Evolutionary conservation across 352 stramenopile species (phyloP), one percentile per base, ranked within the genome.

Genomic region (Globisporangium radiosum): DNA sequence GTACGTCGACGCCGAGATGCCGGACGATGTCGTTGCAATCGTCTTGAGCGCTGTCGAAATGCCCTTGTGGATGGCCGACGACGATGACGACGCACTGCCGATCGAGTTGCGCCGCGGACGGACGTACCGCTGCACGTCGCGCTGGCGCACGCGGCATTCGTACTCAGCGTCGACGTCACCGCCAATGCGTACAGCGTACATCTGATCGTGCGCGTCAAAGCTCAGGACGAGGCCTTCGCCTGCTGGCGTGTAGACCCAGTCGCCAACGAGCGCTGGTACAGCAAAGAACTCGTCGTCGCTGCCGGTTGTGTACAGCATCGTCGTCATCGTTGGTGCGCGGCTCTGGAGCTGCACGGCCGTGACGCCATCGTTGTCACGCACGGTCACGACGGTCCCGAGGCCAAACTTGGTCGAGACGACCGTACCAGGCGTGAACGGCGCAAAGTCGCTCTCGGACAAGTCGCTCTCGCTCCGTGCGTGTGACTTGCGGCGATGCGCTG

Each of bases 381-480:
- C 71, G 2, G 69, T 71, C n/a, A 75, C 17, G 47, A 91, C 69
- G n/a, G 70, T 78, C 19, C 81, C 81, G 7, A 91, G 77, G 0
- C 81, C 81, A 55, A 86, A 91, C 40, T 66, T 65, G 42, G 81
- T 91, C 15, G 69, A 82, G 38, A 91, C 75, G 56, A 72, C 69
- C 33, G 71, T 74, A 14, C 76, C 78, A 1, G 68, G 58, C 11
- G 63, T 51, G 43, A 81, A 76, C 38, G 61, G 62, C 19, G 59
- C 53, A 37, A 85, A 65, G 11, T 87, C 74, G 50, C 58, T 71
- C 50, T 80, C 74, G 17, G 64, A 75, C 43, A 81, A 60, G 15
- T 72, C 66, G 59, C 79, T 75, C 11, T 80, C 64, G 44, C 76
- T 86, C 14, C 58, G 60, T 10, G 62, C 62, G 54, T 72, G 65